phyloP scores from a whole-genome alignment of 1,139 yeast species.

The Entelexis paramagnoliae region DNA sequence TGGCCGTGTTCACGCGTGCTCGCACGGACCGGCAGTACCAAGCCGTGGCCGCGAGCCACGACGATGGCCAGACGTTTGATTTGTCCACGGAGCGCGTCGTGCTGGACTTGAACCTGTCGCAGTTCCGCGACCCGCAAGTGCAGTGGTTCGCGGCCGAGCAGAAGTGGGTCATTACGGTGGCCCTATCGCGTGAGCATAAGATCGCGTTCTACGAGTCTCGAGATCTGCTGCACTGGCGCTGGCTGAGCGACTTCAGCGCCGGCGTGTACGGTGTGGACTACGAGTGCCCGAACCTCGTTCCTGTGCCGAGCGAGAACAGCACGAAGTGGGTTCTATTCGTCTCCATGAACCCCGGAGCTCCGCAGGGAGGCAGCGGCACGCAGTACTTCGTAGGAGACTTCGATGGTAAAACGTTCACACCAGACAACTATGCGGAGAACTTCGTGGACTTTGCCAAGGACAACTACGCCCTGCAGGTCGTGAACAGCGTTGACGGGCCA shows the following conservation, averaged over 20 bases:
- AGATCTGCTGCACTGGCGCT: slow-evolving; percentile 31
- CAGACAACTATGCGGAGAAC: slow-evolving; percentile 27
- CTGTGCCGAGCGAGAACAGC: slow-evolving; percentile 25
- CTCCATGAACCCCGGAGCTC: slow-evolving; percentile 35
- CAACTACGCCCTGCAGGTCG: slow-evolving; percentile 33
- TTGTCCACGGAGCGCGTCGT: slow-evolving; percentile 32
- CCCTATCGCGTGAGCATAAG: slow-evolving; percentile 31
- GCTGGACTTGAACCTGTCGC: slow-evolving; percentile 28
- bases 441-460: slow-evolving; percentile 34
- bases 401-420: slow-evolving; percentile 32
- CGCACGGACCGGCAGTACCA: slow-evolving; percentile 28
- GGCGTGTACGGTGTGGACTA: slow-evolving; percentile 35
- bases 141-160: slow-evolving; percentile 32
- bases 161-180: slow-evolving; percentile 35
- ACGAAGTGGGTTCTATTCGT: slow-evolving; percentile 33
- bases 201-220: slow-evolving; percentile 31
- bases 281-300: slow-evolving; percentile 34
- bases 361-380: slow-evolving; percentile 34
- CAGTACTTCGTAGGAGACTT: slow-evolving; percentile 37
- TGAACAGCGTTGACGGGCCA: slow-evolving; percentile 8
- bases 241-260: slow-evolving; percentile 30
- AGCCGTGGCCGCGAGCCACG: slow-evolving; percentile 32
- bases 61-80: slow-evolving; percentile 34
- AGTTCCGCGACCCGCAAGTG: slow-evolving; percentile 38
- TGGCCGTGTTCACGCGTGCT: slow-evolving; percentile 33